Evolutionary conservation across 2,329 filamentous ascomycete species (phyloP), one percentile per base, ranked within the genome.

Genomic region (Cladophialophora carrionii): DNA sequence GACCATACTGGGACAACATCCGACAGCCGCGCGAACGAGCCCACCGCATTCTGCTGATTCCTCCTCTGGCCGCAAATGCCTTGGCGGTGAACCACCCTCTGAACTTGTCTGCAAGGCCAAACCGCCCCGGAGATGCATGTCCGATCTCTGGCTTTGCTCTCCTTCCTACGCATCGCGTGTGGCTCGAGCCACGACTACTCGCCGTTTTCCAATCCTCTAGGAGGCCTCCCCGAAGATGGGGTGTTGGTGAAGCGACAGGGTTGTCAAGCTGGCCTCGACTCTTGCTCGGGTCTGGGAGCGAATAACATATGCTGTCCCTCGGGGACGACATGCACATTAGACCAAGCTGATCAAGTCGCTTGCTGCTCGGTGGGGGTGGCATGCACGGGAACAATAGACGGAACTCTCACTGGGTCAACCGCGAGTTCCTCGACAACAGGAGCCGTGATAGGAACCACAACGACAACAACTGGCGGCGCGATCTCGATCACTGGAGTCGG

Each of bases 281-380:
- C 78, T 51, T 88, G 86, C 75, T 76, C 77, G 34, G 78, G 79
- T 65, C 74, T 86, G 46, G 83, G 82, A 60, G 82, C 82, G 4
- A 76, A 82, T 1, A 79, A 79, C 46, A 79, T 85, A 61, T 88
- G 86, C 78, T 88, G 86, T 74, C 77, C 77, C 37, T 75, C 77
- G 48, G 79, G 78, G 56, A 81, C 84, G 24, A 78, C 80, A 63
- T 88, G 86, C 76, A 81, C 82, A 49, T 79, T 81, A 57, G 86
- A 88, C 74, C 75, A 76, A 48, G 83, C 80, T 43, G 80, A 85
- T 61, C 79, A 87, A 66, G 82, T 88, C 61, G 86, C 85, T 26
- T 88, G 86, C 78, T 88, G 86, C 75, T 85, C 85, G 0, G 79
- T 76, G 29, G 81, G 83, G 57, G 82, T 83, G 14, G 81, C 77